These are phyloP conservation scores for Colletotrichum aenigma DNA, from an alignment of 2,329 filamentous ascomycete genomes.

Conservation along the genomic window DNA sequence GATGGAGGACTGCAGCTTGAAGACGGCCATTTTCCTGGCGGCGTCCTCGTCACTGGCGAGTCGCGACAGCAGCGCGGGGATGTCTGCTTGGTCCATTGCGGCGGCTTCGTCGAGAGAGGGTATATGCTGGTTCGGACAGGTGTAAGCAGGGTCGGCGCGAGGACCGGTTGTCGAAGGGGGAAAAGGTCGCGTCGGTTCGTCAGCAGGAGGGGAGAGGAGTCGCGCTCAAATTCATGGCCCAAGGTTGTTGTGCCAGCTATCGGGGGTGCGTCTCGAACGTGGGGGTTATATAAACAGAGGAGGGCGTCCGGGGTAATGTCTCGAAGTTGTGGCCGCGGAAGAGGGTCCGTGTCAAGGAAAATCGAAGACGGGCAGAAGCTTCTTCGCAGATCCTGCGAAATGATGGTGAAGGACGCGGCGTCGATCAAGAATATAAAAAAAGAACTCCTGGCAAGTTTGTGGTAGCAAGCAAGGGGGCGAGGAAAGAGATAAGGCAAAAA, in stretches of 20 bases:
- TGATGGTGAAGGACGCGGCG: background rate
- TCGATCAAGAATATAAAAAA: constrained; percentile 6
- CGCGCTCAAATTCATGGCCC: constrained; percentile 12
- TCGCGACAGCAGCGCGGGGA: constrained; percentile 67
- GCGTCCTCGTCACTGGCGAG: constrained; percentile 80
- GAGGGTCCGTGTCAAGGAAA: constrained; percentile 7
- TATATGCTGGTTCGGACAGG: background rate
- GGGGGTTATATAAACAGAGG: background rate
- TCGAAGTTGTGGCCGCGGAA: background rate
- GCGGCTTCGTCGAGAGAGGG: background rate
- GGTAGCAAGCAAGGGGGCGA: background rate
- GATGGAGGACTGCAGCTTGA: constrained; percentile 95
- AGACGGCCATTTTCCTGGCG: constrained; percentile 96
- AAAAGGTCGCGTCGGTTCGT: background rate
- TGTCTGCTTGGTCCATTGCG: constrained; percentile 70
- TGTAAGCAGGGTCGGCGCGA: background rate
- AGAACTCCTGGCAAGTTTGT: background rate
- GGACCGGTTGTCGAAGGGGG: background rate
- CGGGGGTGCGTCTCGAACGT: background rate
- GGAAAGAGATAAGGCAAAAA: background rate
- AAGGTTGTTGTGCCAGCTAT: background rate
- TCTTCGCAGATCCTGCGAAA: constrained; percentile 1
- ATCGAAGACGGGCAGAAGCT: constrained; percentile 5
- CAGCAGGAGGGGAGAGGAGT: background rate
- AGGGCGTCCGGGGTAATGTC: constrained; percentile 7